Conservation (phyloP, 805 yeast genomes). For the Metschnikowia kofuensis region DNA sequence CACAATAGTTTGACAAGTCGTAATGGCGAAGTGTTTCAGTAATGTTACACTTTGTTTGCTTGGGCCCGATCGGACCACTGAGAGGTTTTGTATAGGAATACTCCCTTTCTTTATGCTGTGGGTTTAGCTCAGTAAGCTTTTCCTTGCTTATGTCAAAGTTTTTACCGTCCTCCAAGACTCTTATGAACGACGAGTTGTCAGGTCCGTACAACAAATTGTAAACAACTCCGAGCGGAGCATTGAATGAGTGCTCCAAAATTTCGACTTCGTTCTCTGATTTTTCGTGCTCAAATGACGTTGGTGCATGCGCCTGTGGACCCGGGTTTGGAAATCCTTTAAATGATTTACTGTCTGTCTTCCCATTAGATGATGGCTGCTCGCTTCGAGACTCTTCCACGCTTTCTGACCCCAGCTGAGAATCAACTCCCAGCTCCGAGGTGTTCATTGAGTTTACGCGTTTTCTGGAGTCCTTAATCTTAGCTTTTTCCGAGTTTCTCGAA, state of each 20-base stretch:
- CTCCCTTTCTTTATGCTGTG: constrained; percentile 43
- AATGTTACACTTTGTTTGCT: constrained; percentile 72
- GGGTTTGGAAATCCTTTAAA: constrained; percentile 31
- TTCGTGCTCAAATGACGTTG: constrained; percentile 50
- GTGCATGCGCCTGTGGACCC: constrained; percentile 65
- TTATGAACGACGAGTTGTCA: constrained; percentile 39
- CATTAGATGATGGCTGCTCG: not conserved
- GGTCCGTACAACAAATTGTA: constrained; percentile 70
- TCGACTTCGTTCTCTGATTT: constrained; percentile 48
- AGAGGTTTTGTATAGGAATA: constrained; percentile 74
- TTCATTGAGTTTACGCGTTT: not conserved
- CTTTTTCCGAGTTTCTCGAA: constrained; percentile 10
- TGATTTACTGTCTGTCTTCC: not conserved
- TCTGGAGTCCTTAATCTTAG: constrained; percentile 1
- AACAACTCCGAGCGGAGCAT: constrained; percentile 76
- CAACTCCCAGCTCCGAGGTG: constrained; percentile 6
- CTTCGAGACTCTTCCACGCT: not conserved
- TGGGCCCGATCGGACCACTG: constrained; percentile 86
- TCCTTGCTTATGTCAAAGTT: constrained; percentile 24
- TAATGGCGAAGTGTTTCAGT: constrained; percentile 56
- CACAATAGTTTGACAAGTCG: constrained; percentile 53
- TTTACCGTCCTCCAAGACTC: constrained; percentile 31
- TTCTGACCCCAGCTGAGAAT: not conserved
- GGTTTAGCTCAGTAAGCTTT: constrained; percentile 31
- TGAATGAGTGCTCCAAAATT: constrained; percentile 46